Conservation (phyloP, 441 rosid genomes). For the Populus trichocarpa region DNA sequence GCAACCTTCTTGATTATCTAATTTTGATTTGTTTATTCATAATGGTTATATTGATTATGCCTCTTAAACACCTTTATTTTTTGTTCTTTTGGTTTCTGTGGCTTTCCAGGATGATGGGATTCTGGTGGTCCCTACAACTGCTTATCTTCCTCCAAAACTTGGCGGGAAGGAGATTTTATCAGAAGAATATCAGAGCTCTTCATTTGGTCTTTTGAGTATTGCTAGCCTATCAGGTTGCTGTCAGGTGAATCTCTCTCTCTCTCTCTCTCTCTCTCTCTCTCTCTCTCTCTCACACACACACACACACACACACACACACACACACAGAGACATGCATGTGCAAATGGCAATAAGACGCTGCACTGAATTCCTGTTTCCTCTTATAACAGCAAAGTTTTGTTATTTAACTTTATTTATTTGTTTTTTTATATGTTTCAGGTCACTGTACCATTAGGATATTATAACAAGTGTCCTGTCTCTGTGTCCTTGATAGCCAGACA, state of each 20-base stretch:
- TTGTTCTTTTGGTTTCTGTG: background rate
- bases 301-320: background rate
- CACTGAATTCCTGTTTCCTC: background rate
- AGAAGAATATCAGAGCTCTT: slow-evolving; percentile 60
- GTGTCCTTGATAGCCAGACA: slow-evolving; percentile 84
- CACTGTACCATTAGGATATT: slow-evolving; percentile 72
- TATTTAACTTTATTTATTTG: background rate
- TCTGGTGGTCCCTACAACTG: slow-evolving; percentile 76
- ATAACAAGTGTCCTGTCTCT: slow-evolving; percentile 81
- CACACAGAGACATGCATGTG: background rate
- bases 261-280: slow-evolving; percentile 7
- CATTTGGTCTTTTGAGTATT: slow-evolving; percentile 67
- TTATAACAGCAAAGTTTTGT: background rate
- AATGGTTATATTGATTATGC: background rate
- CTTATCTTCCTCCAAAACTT: slow-evolving; percentile 77
- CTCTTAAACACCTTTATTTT: background rate
- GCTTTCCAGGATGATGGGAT: slow-evolving; percentile 80
- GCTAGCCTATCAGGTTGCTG: slow-evolving; percentile 97
- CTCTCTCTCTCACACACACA: background rate
- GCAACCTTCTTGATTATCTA: background rate
- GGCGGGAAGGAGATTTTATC: slow-evolving; percentile 71
- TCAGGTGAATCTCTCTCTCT: slow-evolving; percentile 56
- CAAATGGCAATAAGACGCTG: background rate
- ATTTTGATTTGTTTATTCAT: background rate
- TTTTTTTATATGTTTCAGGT: slow-evolving; percentile 50